Percentiles rank a stretch among this genome's conserved stretches.
These are phyloP conservation scores for Mycena leptocephala DNA, from an alignment of 768 basidiomycete species.

Conservation along the genomic window DNA sequence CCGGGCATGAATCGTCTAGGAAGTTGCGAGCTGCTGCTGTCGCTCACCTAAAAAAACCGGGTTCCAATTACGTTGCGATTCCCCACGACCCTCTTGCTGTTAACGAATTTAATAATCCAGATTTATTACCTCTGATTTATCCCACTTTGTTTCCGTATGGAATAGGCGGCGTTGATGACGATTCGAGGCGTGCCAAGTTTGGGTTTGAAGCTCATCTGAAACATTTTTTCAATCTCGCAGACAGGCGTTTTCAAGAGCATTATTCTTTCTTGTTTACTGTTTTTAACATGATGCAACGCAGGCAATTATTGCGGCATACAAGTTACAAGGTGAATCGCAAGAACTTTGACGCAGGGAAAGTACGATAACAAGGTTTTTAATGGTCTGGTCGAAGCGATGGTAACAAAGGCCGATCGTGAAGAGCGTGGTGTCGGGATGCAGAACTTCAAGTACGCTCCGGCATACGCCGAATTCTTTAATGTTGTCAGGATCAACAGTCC, in stretches of 20 bases:
- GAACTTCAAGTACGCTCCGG: slow-evolving; percentile 53
- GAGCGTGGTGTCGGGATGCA: slow-evolving; percentile 49
- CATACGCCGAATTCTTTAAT: slow-evolving; percentile 48
- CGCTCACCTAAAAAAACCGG: not conserved
- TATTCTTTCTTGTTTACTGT: no score
- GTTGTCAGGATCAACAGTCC: slow-evolving; percentile 46
- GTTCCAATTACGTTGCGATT: not conserved
- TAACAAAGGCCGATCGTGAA: slow-evolving; percentile 40
- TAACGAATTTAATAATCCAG: slow-evolving; percentile 1
- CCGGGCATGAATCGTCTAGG: not conserved
- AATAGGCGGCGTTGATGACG: not conserved
- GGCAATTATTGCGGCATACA: no score
- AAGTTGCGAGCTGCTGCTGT: not conserved
- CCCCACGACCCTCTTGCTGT: not conserved
- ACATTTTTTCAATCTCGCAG: not conserved
- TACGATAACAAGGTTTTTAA: slow-evolving; percentile 45
- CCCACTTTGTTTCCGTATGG: no score
- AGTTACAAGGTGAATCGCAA: no score
- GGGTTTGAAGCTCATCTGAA: not conserved
- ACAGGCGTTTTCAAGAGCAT: not conserved
- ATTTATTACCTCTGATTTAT: no score
- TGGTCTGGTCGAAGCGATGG: slow-evolving; percentile 50
- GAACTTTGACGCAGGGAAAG: no score
- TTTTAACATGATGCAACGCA: no score
- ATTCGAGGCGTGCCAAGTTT: not conserved